Conservation (phyloP, 192 early-diverging fungal species). For the Jimgerdemannia lactiflua region DNA sequence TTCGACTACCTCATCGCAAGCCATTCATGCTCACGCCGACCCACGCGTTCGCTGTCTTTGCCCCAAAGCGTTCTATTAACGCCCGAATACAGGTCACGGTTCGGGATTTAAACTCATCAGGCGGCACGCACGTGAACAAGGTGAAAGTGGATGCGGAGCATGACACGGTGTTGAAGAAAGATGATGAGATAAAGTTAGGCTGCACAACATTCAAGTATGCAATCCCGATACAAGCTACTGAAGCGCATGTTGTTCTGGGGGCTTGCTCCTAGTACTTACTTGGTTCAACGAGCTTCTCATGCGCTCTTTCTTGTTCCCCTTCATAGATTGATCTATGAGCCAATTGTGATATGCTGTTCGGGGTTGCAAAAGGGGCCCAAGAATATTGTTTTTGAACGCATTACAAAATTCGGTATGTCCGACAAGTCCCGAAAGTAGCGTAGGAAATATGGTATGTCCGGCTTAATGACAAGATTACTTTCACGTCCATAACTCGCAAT, state of each 20-base stretch:
- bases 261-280: background rate
- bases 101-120: background rate
- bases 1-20: background rate
- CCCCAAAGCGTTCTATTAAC: background rate
- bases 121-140: background rate
- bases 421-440: background rate
- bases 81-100: background rate
- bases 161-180: background rate
- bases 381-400: background rate
- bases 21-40: background rate
- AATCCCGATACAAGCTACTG: background rate
- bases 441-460: background rate
- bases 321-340: background rate
- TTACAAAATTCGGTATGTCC: background rate
- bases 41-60: no score
- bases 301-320: background rate
- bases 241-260: background rate
- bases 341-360: background rate
- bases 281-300: background rate
- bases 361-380: background rate
- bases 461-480: background rate
- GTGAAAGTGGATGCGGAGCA: background rate
- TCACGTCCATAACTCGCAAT: background rate
- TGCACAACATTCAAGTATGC: background rate
- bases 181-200: background rate